A percentile compares a stretch with the other conserved stretches of the same genome.
These are phyloP conservation scores for Marasmius tenuissimus DNA, from an alignment of 1,284 basidiomycete genomes.

Conservation along the genomic window DNA sequence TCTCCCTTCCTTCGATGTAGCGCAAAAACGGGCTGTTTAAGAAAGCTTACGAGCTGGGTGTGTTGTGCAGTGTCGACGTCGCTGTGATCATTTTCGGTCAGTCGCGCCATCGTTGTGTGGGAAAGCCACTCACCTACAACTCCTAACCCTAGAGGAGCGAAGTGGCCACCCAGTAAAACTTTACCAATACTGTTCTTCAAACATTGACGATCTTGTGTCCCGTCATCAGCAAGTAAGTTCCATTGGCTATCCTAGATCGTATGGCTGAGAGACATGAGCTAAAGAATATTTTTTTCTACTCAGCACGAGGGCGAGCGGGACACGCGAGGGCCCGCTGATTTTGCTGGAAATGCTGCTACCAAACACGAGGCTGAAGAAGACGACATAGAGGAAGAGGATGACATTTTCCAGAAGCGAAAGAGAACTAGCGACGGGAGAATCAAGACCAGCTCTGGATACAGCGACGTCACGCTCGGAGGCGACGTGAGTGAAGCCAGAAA, in stretches of 20 bases:
- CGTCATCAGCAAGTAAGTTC: conserved; percentile 42
- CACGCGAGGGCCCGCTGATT: conserved; percentile 46
- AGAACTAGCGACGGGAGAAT: conserved; percentile 6
- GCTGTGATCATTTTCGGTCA: conserved; percentile 62
- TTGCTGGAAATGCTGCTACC: conserved; percentile 32
- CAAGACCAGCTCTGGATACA: conserved; percentile 1
- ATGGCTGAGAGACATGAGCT: neutral
- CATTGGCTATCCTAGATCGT: conserved; percentile 1
- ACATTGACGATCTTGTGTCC: conserved; percentile 49
- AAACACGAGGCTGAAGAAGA: conserved; percentile 41
- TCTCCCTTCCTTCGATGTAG: conserved; percentile 32
- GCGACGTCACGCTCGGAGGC: neutral
- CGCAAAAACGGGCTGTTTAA: conserved; percentile 90
- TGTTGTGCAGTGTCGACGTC: conserved; percentile 61
- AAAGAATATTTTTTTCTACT: neutral
- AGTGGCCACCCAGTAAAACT: conserved; percentile 54
- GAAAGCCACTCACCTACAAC: conserved; percentile 27
- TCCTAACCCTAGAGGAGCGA: conserved; percentile 40
- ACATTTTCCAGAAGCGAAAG: conserved; percentile 13
- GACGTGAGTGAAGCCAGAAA: conserved; percentile 1
- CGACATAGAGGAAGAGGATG: conserved; percentile 39
- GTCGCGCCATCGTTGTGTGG: conserved; percentile 16
- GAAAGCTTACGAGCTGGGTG: conserved; percentile 87
- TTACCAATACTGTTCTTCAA: conserved; percentile 59
- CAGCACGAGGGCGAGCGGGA: conserved; percentile 59